These are phyloP conservation scores for Candida coquimbonensis DNA, from an alignment of 805 yeast species.

Conservation along the genomic window DNA sequence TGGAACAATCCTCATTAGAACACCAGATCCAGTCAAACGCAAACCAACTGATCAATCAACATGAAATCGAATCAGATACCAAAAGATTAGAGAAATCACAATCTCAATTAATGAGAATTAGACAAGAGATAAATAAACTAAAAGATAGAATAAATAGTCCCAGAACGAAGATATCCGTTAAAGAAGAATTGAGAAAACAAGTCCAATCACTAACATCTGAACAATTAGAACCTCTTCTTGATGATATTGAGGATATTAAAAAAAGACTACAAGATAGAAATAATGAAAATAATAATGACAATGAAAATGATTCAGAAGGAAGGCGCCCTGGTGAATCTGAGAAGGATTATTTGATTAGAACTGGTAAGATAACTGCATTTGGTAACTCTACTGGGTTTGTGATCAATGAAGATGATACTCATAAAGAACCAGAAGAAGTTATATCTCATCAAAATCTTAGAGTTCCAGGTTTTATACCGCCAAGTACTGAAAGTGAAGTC, in stretches of 20 bases:
- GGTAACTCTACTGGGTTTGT: constrained; percentile 59
- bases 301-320: constrained; percentile 7
- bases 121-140: constrained; percentile 38
- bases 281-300: constrained; percentile 8
- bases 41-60: constrained; percentile 47
- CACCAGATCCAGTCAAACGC: constrained; percentile 64
- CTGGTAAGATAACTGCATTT: constrained; percentile 92
- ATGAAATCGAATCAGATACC: constrained; percentile 67
- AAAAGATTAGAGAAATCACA: constrained; percentile 67
- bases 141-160: constrained; percentile 43
- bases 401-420: constrained; percentile 26
- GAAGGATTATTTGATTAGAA: constrained; percentile 73
- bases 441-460: constrained; percentile 19
- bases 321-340: constrained; percentile 66
- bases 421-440: constrained; percentile 6
- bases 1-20: constrained; percentile 81
- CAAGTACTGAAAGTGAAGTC: constrained; percentile 2
- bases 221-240: constrained; percentile 46
- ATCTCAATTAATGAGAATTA: constrained; percentile 37
- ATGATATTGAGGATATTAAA: constrained; percentile 59
- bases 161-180: constrained; percentile 57
- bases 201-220: constrained; percentile 40
- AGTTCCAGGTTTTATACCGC: constrained; percentile 14
- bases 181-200: constrained; percentile 47
- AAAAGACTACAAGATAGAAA: constrained; percentile 33